A percentile compares a stretch with the other conserved stretches of the same genome.
Evolutionary conservation across 768 basidiomycete species (phyloP).

Genomic region (Xanthoconium purpureum): DNA sequence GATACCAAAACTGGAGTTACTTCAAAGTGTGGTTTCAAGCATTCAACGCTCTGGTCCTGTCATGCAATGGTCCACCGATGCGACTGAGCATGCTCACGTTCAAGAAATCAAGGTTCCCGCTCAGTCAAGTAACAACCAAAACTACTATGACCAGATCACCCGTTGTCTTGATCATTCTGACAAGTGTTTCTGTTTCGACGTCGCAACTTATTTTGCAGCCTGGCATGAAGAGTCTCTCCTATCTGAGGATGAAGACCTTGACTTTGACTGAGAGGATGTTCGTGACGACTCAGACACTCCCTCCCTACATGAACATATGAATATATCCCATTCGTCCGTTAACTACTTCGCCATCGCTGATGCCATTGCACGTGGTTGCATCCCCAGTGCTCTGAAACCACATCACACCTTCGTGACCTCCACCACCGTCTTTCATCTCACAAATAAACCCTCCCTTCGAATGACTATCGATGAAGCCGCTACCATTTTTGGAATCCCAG

Average conservation of each 20-base stretch:
- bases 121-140: no score
- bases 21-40: no score
- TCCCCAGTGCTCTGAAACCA: no score
- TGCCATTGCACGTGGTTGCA: background rate
- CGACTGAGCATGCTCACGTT: background rate
- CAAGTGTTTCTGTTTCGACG: background rate
- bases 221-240: background rate
- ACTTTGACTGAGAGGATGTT: background rate
- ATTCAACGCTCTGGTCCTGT: background rate
- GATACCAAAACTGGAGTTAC: no score
- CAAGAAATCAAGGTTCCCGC: no score
- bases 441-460: background rate
- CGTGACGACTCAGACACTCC: no score
- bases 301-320: no score
- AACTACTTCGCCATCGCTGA: no score
- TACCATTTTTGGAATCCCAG: background rate
- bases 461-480: background rate
- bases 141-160: background rate
- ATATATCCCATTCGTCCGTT: no score
- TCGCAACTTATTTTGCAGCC: background rate
- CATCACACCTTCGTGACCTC: background rate
- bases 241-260: background rate
- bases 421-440: background rate
- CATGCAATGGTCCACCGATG: background rate
- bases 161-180: background rate